Evolutionary conservation across 371 early-diverging fungal genomes (phyloP).

Genomic region (Parasitella parasitica): DNA sequence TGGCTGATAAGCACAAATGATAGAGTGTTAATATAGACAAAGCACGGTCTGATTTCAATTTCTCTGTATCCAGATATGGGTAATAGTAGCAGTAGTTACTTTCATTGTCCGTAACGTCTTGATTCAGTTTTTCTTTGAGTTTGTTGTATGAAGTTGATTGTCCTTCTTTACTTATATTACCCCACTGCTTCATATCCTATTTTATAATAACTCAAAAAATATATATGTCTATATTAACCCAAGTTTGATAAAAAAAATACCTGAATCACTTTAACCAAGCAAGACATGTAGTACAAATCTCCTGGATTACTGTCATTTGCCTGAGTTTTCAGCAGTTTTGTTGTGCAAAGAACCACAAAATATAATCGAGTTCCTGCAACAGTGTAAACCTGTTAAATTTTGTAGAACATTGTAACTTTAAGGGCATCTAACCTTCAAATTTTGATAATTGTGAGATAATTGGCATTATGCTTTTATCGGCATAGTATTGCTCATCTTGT

Average conservation of each 20-base stretch:
- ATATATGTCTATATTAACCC: neutral
- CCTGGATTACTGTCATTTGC: neutral
- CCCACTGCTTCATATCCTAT: constrained; percentile 7
- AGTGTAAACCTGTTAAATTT: too few species aligned
- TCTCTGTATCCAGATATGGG: constrained; percentile 1
- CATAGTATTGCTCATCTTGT: neutral
- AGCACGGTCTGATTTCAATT: constrained; percentile 9
- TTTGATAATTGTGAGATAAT: neutral
- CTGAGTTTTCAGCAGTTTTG: neutral
- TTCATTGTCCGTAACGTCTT: neutral
- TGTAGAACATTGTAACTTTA: too few species aligned
- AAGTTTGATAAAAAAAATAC: neutral
- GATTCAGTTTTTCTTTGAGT: neutral
- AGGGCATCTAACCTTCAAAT: neutral
- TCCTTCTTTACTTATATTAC: neutral
- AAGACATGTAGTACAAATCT: constrained; percentile 3
- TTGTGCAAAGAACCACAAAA: constrained; percentile 3
- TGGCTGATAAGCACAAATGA: neutral
- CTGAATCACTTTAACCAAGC: constrained; percentile 12
- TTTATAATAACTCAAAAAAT: neutral
- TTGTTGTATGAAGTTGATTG: neutral
- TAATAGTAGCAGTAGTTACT: neutral
- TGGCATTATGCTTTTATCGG: neutral
- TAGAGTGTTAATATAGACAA: constrained; percentile 12
- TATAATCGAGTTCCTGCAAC: neutral